Conservation (phyloP, 164 flowering plant species). For the Kalanchoe fedtschenkoi region DNA sequence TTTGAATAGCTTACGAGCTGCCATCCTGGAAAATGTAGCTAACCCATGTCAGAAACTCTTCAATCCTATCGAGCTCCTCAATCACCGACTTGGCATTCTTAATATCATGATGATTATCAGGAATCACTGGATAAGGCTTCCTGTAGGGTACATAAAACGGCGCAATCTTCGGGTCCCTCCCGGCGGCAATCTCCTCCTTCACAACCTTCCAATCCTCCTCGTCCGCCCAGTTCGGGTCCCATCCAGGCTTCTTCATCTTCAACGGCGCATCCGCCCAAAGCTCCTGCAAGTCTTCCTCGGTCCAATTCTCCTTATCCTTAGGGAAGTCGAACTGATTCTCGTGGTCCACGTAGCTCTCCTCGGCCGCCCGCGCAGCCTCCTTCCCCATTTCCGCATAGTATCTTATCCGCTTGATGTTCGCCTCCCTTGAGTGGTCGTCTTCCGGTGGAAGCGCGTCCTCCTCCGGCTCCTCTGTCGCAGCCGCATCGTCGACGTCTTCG, state of each 20-base stretch:
- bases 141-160: constrained; percentile 82
- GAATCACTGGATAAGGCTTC: constrained; percentile 57
- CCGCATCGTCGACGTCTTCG: constrained; percentile 10
- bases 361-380: constrained; percentile 24
- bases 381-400: constrained; percentile 20
- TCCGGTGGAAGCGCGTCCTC: constrained; percentile 2
- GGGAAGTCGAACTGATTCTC: constrained; percentile 67
- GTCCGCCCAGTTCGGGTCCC: constrained; percentile 85
- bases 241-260: constrained; percentile 45
- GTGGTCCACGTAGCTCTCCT: constrained; percentile 7
- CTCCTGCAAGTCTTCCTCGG: constrained; percentile 70
- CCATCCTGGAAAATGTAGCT: constrained; percentile 86
- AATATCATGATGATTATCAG: constrained; percentile 57
- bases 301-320: constrained; percentile 71
- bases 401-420: constrained; percentile 21
- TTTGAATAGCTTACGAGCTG: constrained; percentile 53
- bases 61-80: constrained; percentile 85
- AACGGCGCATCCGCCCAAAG: constrained; percentile 72
- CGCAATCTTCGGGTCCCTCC: constrained; percentile 56
- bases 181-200: constrained; percentile 31
- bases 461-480: constrained; percentile 3
- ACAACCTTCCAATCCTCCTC: constrained; percentile 60
- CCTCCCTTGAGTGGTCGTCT: constrained; percentile 30
- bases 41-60: constrained; percentile 84
- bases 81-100: constrained; percentile 46